phyloP scores from a whole-genome alignment of 2,329 filamentous ascomycete species.

The Pseudogymnoascus sp. region DNA sequence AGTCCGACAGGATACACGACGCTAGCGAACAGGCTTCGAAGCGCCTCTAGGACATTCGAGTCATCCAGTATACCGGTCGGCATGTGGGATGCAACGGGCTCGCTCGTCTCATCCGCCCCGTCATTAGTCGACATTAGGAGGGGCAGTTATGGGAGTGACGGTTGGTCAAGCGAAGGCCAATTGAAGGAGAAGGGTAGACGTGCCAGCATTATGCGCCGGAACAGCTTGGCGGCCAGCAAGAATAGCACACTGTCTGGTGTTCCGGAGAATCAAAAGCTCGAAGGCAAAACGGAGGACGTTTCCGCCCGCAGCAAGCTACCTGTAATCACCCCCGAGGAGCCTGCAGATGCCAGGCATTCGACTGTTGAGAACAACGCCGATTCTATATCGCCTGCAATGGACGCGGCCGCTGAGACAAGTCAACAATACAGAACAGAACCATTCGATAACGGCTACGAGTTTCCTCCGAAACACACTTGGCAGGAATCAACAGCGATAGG shows the following conservation, averaged over 20 bases:
- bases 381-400: not conserved
- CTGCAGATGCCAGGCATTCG: constrained; percentile 16
- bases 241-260: constrained; percentile 6
- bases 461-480: constrained; percentile 54
- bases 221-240: not conserved
- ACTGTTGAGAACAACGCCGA: not conserved
- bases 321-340: constrained; percentile 21
- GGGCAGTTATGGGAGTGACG: constrained; percentile 26
- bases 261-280: constrained; percentile 13
- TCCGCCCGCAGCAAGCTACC: constrained; percentile 13
- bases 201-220: constrained; percentile 14
- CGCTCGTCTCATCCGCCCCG: constrained; percentile 32
- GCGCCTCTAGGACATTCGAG: constrained; percentile 33
- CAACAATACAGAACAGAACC: constrained; percentile 26
- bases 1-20: not conserved
- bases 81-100: constrained; percentile 41
- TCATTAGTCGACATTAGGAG: constrained; percentile 25
- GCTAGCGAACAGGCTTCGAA: constrained; percentile 18
- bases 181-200: constrained; percentile 24
- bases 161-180: constrained; percentile 27
- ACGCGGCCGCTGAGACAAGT: not conserved
- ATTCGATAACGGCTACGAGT: constrained; percentile 59
- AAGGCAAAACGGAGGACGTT: constrained; percentile 6
- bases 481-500: constrained; percentile 51
- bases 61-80: constrained; percentile 41